A percentile compares a stretch with the other conserved stretches of the same genome.
phyloP scores from a whole-genome alignment of 1,284 basidiomycete species.

The Apiotrichum mycotoxinovorans region DNA sequence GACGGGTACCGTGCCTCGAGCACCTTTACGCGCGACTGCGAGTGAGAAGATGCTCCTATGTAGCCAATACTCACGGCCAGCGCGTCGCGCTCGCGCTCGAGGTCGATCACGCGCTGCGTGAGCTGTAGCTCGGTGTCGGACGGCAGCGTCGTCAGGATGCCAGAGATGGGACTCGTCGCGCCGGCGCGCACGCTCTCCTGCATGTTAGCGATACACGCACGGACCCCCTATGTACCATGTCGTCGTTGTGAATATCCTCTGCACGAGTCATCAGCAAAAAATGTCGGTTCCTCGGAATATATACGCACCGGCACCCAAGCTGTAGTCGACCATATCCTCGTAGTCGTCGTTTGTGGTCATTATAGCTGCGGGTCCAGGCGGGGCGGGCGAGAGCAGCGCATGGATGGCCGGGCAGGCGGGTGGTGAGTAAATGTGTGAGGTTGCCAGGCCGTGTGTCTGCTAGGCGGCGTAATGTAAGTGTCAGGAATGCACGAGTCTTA shows the following conservation, averaged over 20 bases:
- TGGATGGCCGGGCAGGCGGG: neutral
- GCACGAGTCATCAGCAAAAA: neutral
- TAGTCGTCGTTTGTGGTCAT: slow-evolving; percentile 6
- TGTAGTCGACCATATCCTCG: slow-evolving; percentile 17
- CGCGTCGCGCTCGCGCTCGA: slow-evolving; percentile 36
- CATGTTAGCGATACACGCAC: neutral
- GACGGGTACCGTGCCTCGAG: slow-evolving; percentile 18
- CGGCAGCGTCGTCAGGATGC: slow-evolving; percentile 12
- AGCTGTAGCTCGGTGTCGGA: slow-evolving; percentile 34
- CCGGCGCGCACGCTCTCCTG: neutral
- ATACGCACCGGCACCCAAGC: slow-evolving; percentile 7
- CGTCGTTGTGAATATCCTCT: slow-evolving; percentile 19
- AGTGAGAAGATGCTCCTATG: neutral
- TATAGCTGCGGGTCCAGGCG: neutral
- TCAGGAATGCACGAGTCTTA: no score
- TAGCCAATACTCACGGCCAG: slow-evolving; percentile 25
- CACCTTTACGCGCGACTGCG: slow-evolving; percentile 20
- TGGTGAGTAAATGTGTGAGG: no score
- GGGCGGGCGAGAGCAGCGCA: neutral
- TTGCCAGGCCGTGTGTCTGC: no score
- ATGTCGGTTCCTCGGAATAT: no score
- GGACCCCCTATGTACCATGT: slow-evolving; percentile 10
- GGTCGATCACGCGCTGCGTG: slow-evolving; percentile 26
- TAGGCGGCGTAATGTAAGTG: no score
- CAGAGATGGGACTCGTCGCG: neutral